phyloP scores from a whole-genome alignment of 768 basidiomycete species.

The Leccinum obscurum region DNA sequence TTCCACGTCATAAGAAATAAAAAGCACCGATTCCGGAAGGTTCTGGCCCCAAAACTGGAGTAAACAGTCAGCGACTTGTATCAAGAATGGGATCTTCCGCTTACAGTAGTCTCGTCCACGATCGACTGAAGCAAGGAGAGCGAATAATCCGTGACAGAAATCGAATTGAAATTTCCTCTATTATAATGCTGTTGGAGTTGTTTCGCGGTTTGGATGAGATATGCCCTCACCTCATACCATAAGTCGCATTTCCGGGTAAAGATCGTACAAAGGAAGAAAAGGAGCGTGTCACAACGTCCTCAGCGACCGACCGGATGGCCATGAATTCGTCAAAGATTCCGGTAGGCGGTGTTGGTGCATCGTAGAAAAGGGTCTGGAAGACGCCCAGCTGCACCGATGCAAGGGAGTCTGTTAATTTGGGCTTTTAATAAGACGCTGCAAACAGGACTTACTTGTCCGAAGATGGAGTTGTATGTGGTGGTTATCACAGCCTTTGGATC shows the following conservation, averaged over 20 bases:
- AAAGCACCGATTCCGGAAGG: neutral
- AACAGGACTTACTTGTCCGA: neutral
- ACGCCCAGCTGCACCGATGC: constrained; percentile 9
- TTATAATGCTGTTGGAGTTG: neutral
- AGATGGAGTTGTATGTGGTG: constrained; percentile 39
- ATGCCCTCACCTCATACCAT: constrained; percentile 4
- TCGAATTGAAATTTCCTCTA: constrained; percentile 8
- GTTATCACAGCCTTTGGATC: constrained; percentile 38
- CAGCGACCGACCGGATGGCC: constrained; percentile 9
- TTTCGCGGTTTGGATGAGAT: neutral
- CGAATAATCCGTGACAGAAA: constrained; percentile 1
- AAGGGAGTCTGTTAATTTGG: neutral
- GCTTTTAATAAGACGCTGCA: neutral
- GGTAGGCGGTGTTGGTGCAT: constrained; percentile 36
- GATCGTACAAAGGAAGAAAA: constrained; percentile 18
- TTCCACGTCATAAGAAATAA: constrained; percentile 30
- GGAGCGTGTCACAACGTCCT: constrained; percentile 11
- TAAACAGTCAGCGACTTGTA: constrained; percentile 1
- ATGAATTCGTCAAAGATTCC: constrained; percentile 30
- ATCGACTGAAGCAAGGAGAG: constrained; percentile 16
- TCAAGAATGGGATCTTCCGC: neutral
- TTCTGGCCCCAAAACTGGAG: constrained; percentile 15
- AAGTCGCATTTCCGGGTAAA: neutral
- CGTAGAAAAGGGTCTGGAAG: constrained; percentile 52
- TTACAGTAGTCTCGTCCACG: constrained; percentile 7